Evolutionary conservation across 2,329 filamentous ascomycete species (phyloP), one percentile per base, ranked within the genome.

Genomic region (Onygena corvina): DNA sequence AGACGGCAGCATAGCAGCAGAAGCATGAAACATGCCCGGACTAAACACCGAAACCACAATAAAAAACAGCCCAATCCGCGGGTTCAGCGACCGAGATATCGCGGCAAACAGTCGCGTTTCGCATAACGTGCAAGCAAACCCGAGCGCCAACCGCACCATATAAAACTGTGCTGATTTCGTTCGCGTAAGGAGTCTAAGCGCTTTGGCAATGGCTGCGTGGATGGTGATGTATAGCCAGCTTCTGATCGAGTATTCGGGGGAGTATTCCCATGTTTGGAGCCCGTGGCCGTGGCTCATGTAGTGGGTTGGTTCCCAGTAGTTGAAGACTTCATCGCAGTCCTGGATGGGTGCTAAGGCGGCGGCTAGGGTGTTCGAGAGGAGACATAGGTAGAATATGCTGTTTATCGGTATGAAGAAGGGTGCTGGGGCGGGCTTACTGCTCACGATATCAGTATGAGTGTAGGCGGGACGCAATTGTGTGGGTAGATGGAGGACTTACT

Each of bases 281-380:
- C 90, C 92, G 61, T 94, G 90, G 59, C 86, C 86, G 71, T 95
- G 88, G 52, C 81, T 84, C 23, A 98, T 76, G 67, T 95, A 98
- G 67, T 98, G 92, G 0, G 89, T 81, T 0, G 92, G 90, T 61
- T 98, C 92, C 88, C 90, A 98, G 72, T 94, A 98, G 66, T 98
- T 98, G 76, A 94, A 98, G 8, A 90, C 90, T 71, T 98, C 92
- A 60, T 98, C 92, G 64, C 92, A 98, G 67, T 98, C 92, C 65
- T 95, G 89, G 56, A 98, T 94, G 0, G 92, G 92, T 1, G 88
- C 82, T 64, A 83, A 90, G 27, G 84, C 61, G 8, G 90, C 92
- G 4, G 90, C 85, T 18, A 90, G 59, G 14, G 84, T 56, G 61
- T 87, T 87, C 56, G 84, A 81, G 25, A 73, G 71, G 40, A 93